Base-by-base conservation (phyloP, 352 stramenopile genomes). In the Halophytophthora polymorphica region DNA sequence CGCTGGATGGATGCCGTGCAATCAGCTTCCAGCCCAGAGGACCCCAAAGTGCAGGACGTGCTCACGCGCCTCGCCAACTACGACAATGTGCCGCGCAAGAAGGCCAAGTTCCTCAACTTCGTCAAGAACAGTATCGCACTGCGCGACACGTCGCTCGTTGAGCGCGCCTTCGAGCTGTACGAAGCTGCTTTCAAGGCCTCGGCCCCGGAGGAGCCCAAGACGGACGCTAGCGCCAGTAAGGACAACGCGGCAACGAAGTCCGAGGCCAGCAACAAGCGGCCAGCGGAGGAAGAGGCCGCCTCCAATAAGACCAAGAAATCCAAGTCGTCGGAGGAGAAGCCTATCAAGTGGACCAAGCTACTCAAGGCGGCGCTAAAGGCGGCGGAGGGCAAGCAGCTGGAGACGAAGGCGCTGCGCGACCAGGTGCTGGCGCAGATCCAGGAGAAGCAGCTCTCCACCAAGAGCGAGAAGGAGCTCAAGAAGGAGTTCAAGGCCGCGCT, bases 101-200 rank as follows among this genome's bases (percentile, higher is more conserved):
- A 96, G 57, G 78, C 88, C 61, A 98, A 98, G 62, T 98, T 97
- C 53, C 57, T 88, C 53, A 97, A 97, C 68, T 97, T 96, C 58
- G 74, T 94, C 46, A 74, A 68, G 50, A 97, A 96, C 66, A 92
- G 73, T 57, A 72, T 96, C 35, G 70, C 69, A 29, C 41, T 90
- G 17, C 57, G 58, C 8, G 69, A 87, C 45, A 48, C 63, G 28
- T 37, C 52, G 23, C 66, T 77, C 11, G 69, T 90, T 17, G 73
- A 90, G 25, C 73, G 74, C 14, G 63, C 90, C 6, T 96, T 80
- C 79, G 69, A 41, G 0, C 79, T 93, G 28, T 79, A 93, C 17
- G 83, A 93, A 41, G 68, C 65, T 12, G 61, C 61, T 17, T 85
- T 86, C 47, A 88, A 90, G 50, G 62, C 70, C 12, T 66, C 63